Conservation (phyloP, 2,329 filamentous ascomycete species). For the Truncatella angustata region DNA sequence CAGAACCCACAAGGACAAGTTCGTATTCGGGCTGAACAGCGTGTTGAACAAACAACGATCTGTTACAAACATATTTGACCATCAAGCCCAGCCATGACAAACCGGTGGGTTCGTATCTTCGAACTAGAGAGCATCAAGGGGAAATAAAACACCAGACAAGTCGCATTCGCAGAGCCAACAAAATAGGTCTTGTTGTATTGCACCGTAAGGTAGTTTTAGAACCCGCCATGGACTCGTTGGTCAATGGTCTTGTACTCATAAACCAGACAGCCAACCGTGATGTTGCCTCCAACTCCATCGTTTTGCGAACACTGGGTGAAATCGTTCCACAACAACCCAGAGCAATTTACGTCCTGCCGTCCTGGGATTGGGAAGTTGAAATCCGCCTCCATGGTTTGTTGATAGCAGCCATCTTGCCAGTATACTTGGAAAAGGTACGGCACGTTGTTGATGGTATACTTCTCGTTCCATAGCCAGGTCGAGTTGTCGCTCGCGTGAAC, state of each 20-base stretch:
- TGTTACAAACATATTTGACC: too few relatives aligned
- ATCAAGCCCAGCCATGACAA: too few relatives aligned
- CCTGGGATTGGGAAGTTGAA: background rate
- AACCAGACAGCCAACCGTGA: background rate
- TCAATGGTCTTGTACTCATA: constrained; percentile 2
- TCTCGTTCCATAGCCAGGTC: background rate
- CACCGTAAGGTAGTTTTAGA: too few relatives aligned
- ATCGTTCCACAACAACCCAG: background rate
- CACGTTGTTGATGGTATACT: background rate
- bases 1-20: too few relatives aligned
- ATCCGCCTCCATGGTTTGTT: background rate
- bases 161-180: too few relatives aligned
- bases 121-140: too few relatives aligned
- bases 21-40: too few relatives aligned
- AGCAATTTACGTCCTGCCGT: background rate
- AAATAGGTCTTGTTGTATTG: too few relatives aligned
- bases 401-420: constrained; percentile 2
- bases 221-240: background rate
- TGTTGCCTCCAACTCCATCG: constrained; percentile 3
- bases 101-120: too few relatives aligned
- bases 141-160: too few relatives aligned
- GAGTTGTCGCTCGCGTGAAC: background rate
- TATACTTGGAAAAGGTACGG: background rate
- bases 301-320: background rate
- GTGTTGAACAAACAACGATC: too few relatives aligned